Evolutionary conservation across 306 rosid genomes (phyloP).

Genomic region (barrel medic (Medicago truncatula)): DNA sequence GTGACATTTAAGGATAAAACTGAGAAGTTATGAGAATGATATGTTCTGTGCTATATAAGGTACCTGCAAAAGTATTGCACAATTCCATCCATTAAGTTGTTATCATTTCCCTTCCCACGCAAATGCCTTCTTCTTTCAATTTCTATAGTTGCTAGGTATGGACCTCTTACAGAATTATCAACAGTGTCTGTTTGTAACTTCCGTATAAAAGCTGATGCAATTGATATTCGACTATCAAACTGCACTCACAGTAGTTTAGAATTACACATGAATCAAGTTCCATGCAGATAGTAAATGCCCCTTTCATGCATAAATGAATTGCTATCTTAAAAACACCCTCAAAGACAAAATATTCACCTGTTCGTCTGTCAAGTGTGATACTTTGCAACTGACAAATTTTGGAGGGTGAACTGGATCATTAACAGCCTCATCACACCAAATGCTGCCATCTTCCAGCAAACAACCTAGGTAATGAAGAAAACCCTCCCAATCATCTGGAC

Average conservation of each 20-base stretch:
- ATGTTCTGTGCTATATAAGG: neutral
- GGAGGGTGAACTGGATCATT: constrained; percentile 69
- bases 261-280: constrained; percentile 42
- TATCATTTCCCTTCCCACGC: constrained; percentile 67
- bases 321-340: constrained; percentile 29
- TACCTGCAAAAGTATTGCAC: constrained; percentile 77
- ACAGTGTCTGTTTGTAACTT: constrained; percentile 61
- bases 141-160: constrained; percentile 85
- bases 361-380: constrained; percentile 76
- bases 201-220: constrained; percentile 67
- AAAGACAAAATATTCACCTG: constrained; percentile 54
- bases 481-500: constrained; percentile 98
- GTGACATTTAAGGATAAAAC: constrained; percentile 6
- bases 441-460: constrained; percentile 89
- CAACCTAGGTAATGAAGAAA: constrained; percentile 93
- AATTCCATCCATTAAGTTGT: constrained; percentile 64
- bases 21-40: constrained; percentile 8
- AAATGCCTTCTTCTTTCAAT: constrained; percentile 84
- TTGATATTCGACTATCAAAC: constrained; percentile 82
- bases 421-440: constrained; percentile 61
- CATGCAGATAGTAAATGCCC: constrained; percentile 18
- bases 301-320: constrained; percentile 33
- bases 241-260: constrained; percentile 54
- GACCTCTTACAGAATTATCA: constrained; percentile 65
- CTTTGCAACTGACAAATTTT: constrained; percentile 65